Conservation (phyloP, 768 basidiomycete genomes). For the Punctularia strigosozonata region DNA sequence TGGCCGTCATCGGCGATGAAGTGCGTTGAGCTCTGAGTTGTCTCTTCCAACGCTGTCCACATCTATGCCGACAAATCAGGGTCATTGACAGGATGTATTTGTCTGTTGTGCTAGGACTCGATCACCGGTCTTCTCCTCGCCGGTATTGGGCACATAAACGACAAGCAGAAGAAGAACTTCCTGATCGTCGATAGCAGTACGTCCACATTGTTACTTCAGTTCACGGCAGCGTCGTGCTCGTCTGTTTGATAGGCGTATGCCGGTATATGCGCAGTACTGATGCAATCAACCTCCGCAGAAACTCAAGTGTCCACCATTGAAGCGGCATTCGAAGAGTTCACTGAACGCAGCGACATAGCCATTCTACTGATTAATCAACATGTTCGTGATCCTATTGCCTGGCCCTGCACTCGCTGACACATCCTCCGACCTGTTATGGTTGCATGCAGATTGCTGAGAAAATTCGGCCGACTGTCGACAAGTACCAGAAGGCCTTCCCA, state of each 20-base stretch:
- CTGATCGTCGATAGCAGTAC: conserved; percentile 87
- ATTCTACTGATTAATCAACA: conserved; percentile 98
- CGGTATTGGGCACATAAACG: conserved; percentile 85
- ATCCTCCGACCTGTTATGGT: conserved; percentile 2
- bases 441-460: conserved; percentile 83
- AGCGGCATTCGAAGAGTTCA: conserved; percentile 87
- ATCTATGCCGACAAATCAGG: neutral
- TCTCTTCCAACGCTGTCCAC: neutral
- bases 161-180: conserved; percentile 95
- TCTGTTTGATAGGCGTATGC: neutral
- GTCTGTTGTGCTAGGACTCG: conserved; percentile 56
- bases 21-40: conserved; percentile 32
- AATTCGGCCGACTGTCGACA: conserved; percentile 90
- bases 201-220: conserved; percentile 18
- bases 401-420: conserved; percentile 1
- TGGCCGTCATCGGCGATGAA: conserved; percentile 98
- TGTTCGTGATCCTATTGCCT: conserved; percentile 33
- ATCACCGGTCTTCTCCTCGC: conserved; percentile 93
- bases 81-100: conserved; percentile 7
- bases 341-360: conserved; percentile 88
- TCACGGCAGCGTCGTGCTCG: neutral
- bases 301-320: conserved; percentile 89
- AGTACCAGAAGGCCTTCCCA: conserved; percentile 93
- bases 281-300: conserved; percentile 33
- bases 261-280: neutral